Evolutionary conservation across 352 stramenopile genomes (phyloP).

Genomic region (Globisporangium barbulae): DNA sequence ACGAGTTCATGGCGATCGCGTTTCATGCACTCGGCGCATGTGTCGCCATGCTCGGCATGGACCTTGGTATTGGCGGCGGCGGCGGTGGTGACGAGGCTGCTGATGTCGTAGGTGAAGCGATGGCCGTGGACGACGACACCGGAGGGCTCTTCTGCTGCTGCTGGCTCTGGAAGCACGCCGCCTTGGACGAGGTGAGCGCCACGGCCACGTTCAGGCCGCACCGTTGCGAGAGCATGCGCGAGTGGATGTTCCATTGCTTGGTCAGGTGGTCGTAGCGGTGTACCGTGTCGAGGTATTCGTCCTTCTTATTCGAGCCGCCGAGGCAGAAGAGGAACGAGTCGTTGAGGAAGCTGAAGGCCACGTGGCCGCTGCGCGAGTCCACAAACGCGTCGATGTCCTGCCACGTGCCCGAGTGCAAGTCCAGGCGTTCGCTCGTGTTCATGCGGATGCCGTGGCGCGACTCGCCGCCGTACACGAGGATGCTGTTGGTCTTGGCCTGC

Average conservation of each 20-base stretch:
- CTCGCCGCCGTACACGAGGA: constrained; percentile 68
- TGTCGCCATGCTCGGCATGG: background rate
- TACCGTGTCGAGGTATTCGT: constrained; percentile 68
- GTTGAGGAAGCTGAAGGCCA: constrained; percentile 49
- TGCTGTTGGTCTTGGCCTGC: constrained; percentile 38
- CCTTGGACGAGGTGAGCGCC: constrained; percentile 31
- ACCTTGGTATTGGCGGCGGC: constrained; percentile 4
- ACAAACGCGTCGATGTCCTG: constrained; percentile 51
- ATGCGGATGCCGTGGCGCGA: constrained; percentile 60
- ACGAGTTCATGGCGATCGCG: background rate
- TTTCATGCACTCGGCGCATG: constrained; percentile 8
- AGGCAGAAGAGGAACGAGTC: constrained; percentile 72
- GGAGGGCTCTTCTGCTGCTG: background rate
- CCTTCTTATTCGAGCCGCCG: constrained; percentile 74
- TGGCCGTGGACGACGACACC: background rate
- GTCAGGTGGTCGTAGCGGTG: constrained; percentile 65
- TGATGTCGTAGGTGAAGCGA: background rate
- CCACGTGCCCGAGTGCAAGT: constrained; percentile 41
- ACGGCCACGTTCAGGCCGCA: constrained; percentile 65
- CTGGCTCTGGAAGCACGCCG: constrained; percentile 36
- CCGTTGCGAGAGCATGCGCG: constrained; percentile 53
- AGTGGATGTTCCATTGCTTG: constrained; percentile 56
- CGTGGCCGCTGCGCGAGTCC: constrained; percentile 64
- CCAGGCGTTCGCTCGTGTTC: constrained; percentile 54
- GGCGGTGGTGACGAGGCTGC: background rate